Evolutionary conservation across 2,329 filamentous ascomycete species (phyloP).

Genomic region (Bimuria novae-zelandiae): DNA sequence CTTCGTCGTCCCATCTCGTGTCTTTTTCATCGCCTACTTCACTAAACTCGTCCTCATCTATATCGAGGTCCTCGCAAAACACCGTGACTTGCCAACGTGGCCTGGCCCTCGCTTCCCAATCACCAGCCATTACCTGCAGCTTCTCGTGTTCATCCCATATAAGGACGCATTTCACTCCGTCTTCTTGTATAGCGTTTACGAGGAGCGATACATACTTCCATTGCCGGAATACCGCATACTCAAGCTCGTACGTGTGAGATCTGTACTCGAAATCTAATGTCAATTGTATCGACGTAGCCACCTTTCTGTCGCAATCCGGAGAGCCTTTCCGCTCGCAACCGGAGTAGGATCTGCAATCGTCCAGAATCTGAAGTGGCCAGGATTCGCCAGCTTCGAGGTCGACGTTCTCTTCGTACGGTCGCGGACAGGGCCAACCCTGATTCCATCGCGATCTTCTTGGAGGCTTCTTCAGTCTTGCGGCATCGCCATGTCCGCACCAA

Average conservation of each 20-base stretch:
- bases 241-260: slow-evolving; percentile 12
- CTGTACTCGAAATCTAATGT: slow-evolving; percentile 9
- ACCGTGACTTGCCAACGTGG: slow-evolving; percentile 18
- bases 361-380: neutral
- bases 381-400: neutral
- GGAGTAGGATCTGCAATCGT: neutral
- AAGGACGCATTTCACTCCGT: slow-evolving; percentile 63
- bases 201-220: slow-evolving; percentile 57
- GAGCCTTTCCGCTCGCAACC: neutral
- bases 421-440: neutral
- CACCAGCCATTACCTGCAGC: slow-evolving; percentile 89
- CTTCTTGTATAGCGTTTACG: slow-evolving; percentile 84
- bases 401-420: neutral
- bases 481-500: neutral
- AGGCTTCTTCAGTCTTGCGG: neutral
- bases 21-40: slow-evolving; percentile 1
- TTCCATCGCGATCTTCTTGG: neutral
- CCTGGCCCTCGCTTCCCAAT: slow-evolving; percentile 24
- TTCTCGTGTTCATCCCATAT: slow-evolving; percentile 66
- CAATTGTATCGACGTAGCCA: neutral
- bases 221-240: slow-evolving; percentile 15
- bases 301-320: neutral
- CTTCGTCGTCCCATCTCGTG: neutral
- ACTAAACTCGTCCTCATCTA: neutral
- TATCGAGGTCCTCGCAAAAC: slow-evolving; percentile 3